Base-by-base conservation (phyloP, 2,329 filamentous ascomycete genomes). In the Stachybotrys echinatus region DNA sequence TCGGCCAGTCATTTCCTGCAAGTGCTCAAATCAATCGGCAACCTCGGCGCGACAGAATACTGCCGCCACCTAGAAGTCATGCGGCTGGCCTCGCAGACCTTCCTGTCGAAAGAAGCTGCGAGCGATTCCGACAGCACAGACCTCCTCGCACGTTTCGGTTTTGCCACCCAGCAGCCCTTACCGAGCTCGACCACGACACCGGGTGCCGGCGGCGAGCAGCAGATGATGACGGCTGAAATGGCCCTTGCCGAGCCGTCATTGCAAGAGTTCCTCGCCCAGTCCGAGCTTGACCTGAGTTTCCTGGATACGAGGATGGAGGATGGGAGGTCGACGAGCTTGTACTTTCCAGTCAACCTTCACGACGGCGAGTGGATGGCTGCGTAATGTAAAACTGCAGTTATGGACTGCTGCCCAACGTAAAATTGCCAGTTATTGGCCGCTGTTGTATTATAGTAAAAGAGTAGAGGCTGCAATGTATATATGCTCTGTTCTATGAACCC, bases 21-120 rank as follows among this genome's bases (percentile, higher is more conserved):
- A 1, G 67, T 72, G 37, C 55, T 75, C 0, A 65, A 65, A 10
- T 59, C 63, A 1, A 68, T 62, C 12, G 72, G 73, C 1, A 74
- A 73, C 46, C 65, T 70, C 38, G 65, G 66, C 0, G 73, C 73
- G 0, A 62, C 60, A 6, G 71, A 74, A 50, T 74, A 71, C 22
- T 69, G 62, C 20, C 59, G 63, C n/a, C 71, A 74, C 39, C 54
- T 73, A 6, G 69, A 73, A 12, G 63, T 64, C 12, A 65, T 64
- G 50, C 67, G 39, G 51, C 56, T 2, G 54, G 54, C 23, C 62
- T 67, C 58, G 53, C 56, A 45, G 12, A 27, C 19, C 22, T 45
- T 45, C n/a, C 20, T 45, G 6, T 45, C 42, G 12, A 18, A 6
- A 12, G 18, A 23, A 3, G 23, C 8, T 3, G 6, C 21, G 6